Base-by-base conservation (phyloP, 106 monocot genomes). In the Dactylorhiza incarnata region DNA sequence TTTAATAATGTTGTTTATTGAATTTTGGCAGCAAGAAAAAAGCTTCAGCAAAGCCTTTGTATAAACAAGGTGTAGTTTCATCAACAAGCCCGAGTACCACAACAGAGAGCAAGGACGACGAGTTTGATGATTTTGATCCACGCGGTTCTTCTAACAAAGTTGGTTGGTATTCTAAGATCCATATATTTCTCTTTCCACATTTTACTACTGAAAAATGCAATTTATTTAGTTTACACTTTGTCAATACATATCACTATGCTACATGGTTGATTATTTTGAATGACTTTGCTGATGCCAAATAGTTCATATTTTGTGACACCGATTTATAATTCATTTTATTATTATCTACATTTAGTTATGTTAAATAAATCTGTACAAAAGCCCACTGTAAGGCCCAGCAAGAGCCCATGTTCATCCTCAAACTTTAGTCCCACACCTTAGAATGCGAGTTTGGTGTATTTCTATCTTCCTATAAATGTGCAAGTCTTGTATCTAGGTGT, bases 121-220 rank as follows among this genome's bases (percentile, higher is more conserved):
- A 97, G 65, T 85, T 93, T 80, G 93, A 93, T 76, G 93, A 97
- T 78, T 97, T 97, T 75, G 84, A 97, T 67, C 96, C 96, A 68
- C 86, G 96, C 23, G 93, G 89, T 55, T 87, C 84, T 48, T 84
- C 95, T 71, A 77, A 68, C 11, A 65, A 65, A 82, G 16, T 79
- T 73, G 89, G 96, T 93, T n/a, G 74, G 86, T 82, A 48, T 69
- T 58, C 68, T 71, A 9, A 17, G 65, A 50, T 24, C 55, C 49
- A 49, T 63, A 71, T 45, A 68, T 74, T 74, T 20, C 43, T 75
- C 17, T 46, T 2, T 19, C 7, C 12, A 74, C 53, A 56, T 37
- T 52, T 52, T 73, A 73, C 49, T 8, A 4, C 5, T 44, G 37
- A 37, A 66, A 12, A 37, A 12, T 66, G 10, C 14, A 66, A 24